Percentiles rank a stretch among this genome's conserved stretches.
Conservation (phyloP, 2,329 filamentous ascomycete species). For the Zelopaecilomyces penicillatus region DNA sequence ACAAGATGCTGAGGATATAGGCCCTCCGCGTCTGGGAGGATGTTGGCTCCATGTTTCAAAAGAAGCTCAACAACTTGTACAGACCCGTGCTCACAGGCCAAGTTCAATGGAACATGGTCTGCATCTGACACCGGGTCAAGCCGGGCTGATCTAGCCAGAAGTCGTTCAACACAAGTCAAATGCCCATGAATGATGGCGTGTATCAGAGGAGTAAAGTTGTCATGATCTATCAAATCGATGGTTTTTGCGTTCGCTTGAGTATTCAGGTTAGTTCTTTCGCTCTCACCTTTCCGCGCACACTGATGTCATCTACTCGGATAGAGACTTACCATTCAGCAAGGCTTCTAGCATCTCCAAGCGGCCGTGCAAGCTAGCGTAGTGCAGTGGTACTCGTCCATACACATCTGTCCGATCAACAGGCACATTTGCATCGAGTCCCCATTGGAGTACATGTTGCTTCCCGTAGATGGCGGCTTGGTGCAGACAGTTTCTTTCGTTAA, state of each 20-base stretch:
- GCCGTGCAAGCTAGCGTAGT: conserved; percentile 95
- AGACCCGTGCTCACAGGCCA: conserved; percentile 91
- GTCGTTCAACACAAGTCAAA: conserved; percentile 66
- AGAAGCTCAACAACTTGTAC: conserved; percentile 77
- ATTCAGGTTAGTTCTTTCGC: not conserved
- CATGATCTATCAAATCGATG: conserved; percentile 83
- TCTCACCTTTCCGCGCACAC: too few species aligned
- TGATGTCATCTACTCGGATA: not conserved
- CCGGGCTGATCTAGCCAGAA: conserved; percentile 71
- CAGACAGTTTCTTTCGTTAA: conserved; percentile 92
- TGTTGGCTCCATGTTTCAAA: conserved; percentile 67
- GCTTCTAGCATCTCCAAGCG: conserved; percentile 73
- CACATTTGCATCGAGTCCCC: conserved; percentile 67
- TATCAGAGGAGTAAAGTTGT: conserved; percentile 94
- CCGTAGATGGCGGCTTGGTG: conserved; percentile 97
- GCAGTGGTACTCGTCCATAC: conserved; percentile 85
- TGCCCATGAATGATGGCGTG: conserved; percentile 89
- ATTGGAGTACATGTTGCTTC: conserved; percentile 66
- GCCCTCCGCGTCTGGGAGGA: conserved; percentile 92
- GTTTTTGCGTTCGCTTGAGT: conserved; percentile 58
- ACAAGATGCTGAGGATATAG: conserved; percentile 96
- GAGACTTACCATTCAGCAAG: conserved; percentile 52
- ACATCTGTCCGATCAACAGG: conserved; percentile 78
- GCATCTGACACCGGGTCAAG: conserved; percentile 79
- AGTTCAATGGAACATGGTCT: conserved; percentile 87